These are phyloP conservation scores for Cryptococcus sp. DNA, from an alignment of 1,284 basidiomycete species.

Conservation along the genomic window DNA sequence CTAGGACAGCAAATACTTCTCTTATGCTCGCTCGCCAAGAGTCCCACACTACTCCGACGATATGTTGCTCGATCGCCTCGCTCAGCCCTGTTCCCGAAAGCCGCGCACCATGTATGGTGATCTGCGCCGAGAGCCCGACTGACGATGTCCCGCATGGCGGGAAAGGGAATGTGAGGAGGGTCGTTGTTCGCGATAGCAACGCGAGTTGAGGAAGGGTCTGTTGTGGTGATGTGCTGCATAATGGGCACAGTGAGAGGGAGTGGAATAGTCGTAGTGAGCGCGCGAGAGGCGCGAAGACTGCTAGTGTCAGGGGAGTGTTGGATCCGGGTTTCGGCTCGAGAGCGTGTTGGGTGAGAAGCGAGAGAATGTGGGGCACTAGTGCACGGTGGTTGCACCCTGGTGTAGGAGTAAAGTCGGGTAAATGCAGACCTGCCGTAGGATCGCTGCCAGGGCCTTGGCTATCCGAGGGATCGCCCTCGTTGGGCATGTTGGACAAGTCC, in stretches of 20 bases:
- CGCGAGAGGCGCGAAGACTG: constrained; percentile 45
- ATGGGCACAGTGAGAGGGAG: constrained; percentile 38
- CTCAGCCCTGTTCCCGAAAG: constrained; percentile 49
- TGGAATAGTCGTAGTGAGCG: constrained; percentile 48
- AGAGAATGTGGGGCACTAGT: constrained; percentile 47
- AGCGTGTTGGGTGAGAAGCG: constrained; percentile 40
- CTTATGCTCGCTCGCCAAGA: constrained; percentile 50
- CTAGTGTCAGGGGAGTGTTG: constrained; percentile 47
- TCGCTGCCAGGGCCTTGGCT: constrained; percentile 17
- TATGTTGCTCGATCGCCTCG: constrained; percentile 53
- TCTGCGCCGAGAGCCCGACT: constrained; percentile 41
- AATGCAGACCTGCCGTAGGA: constrained; percentile 22
- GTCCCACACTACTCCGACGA: constrained; percentile 53
- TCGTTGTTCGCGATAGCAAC: constrained; percentile 50
- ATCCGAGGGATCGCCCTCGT: constrained; percentile 22
- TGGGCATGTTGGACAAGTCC: constrained; percentile 41
- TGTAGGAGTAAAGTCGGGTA: constrained; percentile 23
- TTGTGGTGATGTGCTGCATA: constrained; percentile 45
- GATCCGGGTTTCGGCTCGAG: constrained; percentile 50
- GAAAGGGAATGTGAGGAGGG: constrained; percentile 49
- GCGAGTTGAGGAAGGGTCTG: constrained; percentile 54
- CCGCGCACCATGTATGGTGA: constrained; percentile 49
- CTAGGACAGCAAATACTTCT: constrained; percentile 49
- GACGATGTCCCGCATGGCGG: constrained; percentile 43
- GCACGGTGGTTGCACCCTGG: constrained; percentile 41